These are phyloP conservation scores for Lasiosphaeriaceae sp. DNA, from an alignment of 495 filamentous ascomycete genomes.

Conservation along the genomic window DNA sequence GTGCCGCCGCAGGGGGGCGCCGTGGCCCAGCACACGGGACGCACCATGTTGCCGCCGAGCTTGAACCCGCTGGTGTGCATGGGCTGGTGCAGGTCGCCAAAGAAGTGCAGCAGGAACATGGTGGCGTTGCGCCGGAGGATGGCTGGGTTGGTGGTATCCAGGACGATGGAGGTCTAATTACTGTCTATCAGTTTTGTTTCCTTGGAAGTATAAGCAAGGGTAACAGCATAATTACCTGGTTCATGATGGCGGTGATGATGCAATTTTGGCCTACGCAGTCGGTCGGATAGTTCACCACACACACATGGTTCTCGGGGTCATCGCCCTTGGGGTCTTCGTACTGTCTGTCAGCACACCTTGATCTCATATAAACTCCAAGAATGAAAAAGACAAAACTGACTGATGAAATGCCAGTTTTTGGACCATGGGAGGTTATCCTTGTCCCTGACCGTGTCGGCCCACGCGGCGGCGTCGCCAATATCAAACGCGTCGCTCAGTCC, in stretches of 20 bases:
- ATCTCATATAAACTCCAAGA: background rate
- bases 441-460: slow-evolving; percentile 17
- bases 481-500: slow-evolving; percentile 8
- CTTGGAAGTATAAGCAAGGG: background rate
- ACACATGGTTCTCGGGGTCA: slow-evolving; percentile 10
- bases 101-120: slow-evolving; percentile 18
- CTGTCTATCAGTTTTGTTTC: background rate
- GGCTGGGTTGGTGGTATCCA: background rate
- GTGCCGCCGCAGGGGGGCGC: background rate
- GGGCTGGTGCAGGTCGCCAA: slow-evolving; percentile 18
- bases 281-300: slow-evolving; percentile 7
- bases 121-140: slow-evolving; percentile 9
- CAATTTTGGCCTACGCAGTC: slow-evolving; percentile 13
- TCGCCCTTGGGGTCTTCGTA: slow-evolving; percentile 13
- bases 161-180: slow-evolving; percentile 10
- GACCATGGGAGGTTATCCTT: slow-evolving; percentile 14
- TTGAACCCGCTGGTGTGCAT: slow-evolving; percentile 14
- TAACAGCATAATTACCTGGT: slow-evolving; percentile 1
- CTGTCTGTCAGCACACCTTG: no score
- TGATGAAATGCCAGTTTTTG: slow-evolving; percentile 18
- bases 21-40: slow-evolving; percentile 12
- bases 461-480: slow-evolving; percentile 18
- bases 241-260: slow-evolving; percentile 16
- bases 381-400: background rate
- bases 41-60: slow-evolving; percentile 11